Evolutionary conservation across 306 rosid species (phyloP), one percentile per base, ranked within the genome.

Genomic region (Quercus variabilis): DNA sequence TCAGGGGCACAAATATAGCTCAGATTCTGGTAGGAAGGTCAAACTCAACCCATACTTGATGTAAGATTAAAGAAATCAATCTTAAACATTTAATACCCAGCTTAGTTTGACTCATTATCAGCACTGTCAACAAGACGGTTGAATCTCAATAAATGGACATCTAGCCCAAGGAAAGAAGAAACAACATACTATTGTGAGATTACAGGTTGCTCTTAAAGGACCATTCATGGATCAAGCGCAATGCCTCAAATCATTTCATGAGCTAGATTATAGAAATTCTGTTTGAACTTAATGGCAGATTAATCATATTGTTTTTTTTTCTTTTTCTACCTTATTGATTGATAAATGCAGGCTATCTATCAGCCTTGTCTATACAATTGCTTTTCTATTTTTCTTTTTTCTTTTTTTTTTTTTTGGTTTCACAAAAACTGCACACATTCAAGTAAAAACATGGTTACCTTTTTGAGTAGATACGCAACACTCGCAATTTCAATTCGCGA

Each of bases 391-490:
- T 38, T 0, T 38, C 7, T 35, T 1, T 35, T 35, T 33, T 1
- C 1, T 31, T 4, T 0, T 21, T 21, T 41, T 31, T 74, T 49
- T 55, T 8, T 76, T 57, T 33, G 67, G 35, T 56, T 12, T 76
- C 28, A 56, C 76, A 51, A 60, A 79, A 62, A 59, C 83, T 46
- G 60, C 78, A 72, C 2, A 67, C 1, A n/a, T 56, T 21, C 19
- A 25, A 51, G 69, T 23, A 57, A 31, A 43, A 30, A 55, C 55
- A 74, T 21, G 63, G 76, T 25, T 77, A 94, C 98, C 97, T 88
- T 80, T 88, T 89, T 49, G 83, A 80, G 86, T 94, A 94, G 75
- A 92, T 84, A 59, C 67, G 97, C 26, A 94, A 86, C 46, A 94
- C 96, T 30, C 80, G 87, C 54, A 94, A 80, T 83, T 94, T 94